Base-by-base conservation (phyloP, 371 early-diverging fungal species). In the Apophysomyces sp. region DNA sequence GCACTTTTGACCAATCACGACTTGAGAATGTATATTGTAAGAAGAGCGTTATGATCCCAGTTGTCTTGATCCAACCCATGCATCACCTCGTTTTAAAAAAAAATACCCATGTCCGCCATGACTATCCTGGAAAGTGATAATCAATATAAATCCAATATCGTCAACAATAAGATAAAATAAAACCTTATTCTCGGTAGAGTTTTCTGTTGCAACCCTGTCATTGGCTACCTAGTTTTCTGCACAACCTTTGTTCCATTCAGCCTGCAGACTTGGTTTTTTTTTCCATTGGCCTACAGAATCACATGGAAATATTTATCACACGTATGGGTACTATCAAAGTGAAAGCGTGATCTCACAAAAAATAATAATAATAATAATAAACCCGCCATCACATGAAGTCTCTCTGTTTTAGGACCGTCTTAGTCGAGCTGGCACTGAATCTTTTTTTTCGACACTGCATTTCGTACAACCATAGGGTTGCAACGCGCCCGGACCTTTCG, bases 401-500 rank as follows among this genome's bases (percentile, higher is more conserved):
- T 44, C 49, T 21, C 49, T 44, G 16, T 44, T 44, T 44, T 44
- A 44, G 49, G 49, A 37, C n/a, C 15, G n/a, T 37, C 37, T 37
- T 37, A 5, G 37, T n/a, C n/a, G 37, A n/a, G 26, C 49, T 44
- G 49, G 21, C 49, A 44, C 49, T 21, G 21, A 44, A 44, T 18
- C 34, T 34, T 34, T 44, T 44, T 21, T 44, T 44, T 44, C 49
- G 49, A n/a, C 49, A 44, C 49, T 44, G 49, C 49, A 44, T 44
- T 44, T 21, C 18, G 49, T 44, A 21, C 49, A 5, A 44, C 49
- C 49, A 44, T 21, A 44, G 2, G 49, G 21, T 21, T 4, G 24
- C 21, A 44, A 44, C 49, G 49, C 49, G 49, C 49, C 49, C 49
- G 49, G 49, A 21, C 49, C 49, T 44, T 44, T 44, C 49, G 49